A percentile compares a stretch with the other conserved stretches of the same genome.
These are phyloP conservation scores for Pezicula rhizophila DNA, from an alignment of 2,329 filamentous ascomycete species.

Conservation along the genomic window DNA sequence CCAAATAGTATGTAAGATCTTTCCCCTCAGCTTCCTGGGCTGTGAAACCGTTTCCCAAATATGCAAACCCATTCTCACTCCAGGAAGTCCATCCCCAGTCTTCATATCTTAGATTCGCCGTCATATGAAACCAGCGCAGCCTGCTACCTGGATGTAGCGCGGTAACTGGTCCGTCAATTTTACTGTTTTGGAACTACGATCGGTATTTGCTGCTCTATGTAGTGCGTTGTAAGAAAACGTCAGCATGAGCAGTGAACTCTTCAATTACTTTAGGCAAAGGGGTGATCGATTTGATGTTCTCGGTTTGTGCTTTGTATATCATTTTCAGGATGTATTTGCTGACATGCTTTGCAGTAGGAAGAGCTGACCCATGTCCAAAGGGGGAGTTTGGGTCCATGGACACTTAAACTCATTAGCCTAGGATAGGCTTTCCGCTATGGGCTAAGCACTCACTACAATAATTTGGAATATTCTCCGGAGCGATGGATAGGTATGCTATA, in stretches of 20 bases:
- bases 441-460: not conserved
- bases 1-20: not conserved
- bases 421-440: not conserved
- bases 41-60: constrained; percentile 48
- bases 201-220: constrained; percentile 39
- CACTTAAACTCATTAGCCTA: not conserved
- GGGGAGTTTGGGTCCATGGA: not conserved
- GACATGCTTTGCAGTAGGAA: not conserved
- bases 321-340: not conserved
- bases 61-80: constrained; percentile 42
- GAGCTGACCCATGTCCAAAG: not conserved
- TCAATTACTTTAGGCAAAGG: constrained; percentile 5
- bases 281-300: constrained; percentile 9
- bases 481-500: not conserved
- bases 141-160: constrained; percentile 41
- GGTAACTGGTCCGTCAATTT: constrained; percentile 37
- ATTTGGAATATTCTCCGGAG: not conserved
- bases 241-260: constrained; percentile 43
- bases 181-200: constrained; percentile 47
- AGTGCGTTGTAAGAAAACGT: constrained; percentile 44
- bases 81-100: constrained; percentile 41
- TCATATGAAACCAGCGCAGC: constrained; percentile 43
- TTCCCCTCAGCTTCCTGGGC: constrained; percentile 29
- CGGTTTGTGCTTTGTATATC: not conserved
- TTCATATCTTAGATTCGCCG: constrained; percentile 45